Percentiles rank a stretch among this genome's conserved stretches.
These are phyloP conservation scores for Amanita molliuscula DNA, from an alignment of 768 basidiomycete species.

Conservation along the genomic window DNA sequence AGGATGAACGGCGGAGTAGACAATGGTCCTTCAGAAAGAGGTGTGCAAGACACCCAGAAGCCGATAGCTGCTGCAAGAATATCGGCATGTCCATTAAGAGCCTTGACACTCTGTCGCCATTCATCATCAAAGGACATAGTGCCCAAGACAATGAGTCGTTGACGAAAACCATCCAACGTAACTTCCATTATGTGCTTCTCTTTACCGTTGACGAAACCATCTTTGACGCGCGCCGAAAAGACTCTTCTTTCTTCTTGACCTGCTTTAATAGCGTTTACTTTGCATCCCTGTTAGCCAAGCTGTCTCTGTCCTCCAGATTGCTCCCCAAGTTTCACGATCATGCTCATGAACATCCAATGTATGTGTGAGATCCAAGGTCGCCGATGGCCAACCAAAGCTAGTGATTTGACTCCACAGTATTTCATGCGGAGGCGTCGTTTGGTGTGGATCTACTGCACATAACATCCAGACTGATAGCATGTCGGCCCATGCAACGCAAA, in stretches of 20 bases:
- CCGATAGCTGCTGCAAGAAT: slow-evolving; percentile 41
- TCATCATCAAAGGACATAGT: slow-evolving; percentile 1
- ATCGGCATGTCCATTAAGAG: slow-evolving; percentile 23
- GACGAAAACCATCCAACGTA: slow-evolving; percentile 24
- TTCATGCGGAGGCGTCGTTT: slow-evolving; percentile 77
- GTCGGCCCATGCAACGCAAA: slow-evolving; percentile 42
- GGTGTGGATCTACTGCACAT: slow-evolving; percentile 87
- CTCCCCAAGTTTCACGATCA: slow-evolving; percentile 32
- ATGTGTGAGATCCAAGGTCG: slow-evolving; percentile 32
- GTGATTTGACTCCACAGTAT: slow-evolving; percentile 82
- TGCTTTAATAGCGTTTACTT: slow-evolving; percentile 55
- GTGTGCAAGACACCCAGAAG: slow-evolving; percentile 55
- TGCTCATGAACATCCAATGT: slow-evolving; percentile 20
- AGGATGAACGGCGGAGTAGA: slow-evolving; percentile 48
- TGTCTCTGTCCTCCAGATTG: slow-evolving; percentile 43
- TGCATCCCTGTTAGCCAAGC: slow-evolving; percentile 77
- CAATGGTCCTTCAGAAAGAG: slow-evolving; percentile 29
- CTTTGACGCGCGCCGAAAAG: slow-evolving; percentile 23
- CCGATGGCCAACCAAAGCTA: slow-evolving; percentile 68
- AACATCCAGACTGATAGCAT: slow-evolving; percentile 65
- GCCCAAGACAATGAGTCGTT: slow-evolving; percentile 16
- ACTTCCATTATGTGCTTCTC: slow-evolving; percentile 26
- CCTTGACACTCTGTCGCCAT: slow-evolving; percentile 14
- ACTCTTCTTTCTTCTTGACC: slow-evolving; percentile 55
- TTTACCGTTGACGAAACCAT: slow-evolving; percentile 29